phyloP scores from a whole-genome alignment of 2,329 filamentous ascomycete species.

The Botrytis sinoallii region DNA sequence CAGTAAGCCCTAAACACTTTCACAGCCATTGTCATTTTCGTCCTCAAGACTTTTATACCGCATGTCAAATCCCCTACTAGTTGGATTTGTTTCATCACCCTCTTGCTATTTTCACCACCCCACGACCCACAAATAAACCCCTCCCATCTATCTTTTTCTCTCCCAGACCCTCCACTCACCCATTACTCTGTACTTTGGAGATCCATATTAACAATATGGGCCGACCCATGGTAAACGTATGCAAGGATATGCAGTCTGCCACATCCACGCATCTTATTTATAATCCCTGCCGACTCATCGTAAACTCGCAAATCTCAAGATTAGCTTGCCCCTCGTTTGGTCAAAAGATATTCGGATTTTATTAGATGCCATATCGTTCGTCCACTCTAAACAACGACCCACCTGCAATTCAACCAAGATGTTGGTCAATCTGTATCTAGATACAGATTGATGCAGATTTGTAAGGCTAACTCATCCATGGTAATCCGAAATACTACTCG shows the following conservation, averaged over 20 bases:
- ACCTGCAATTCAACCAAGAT: constrained; percentile 11
- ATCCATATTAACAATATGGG: neutral
- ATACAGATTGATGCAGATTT: neutral
- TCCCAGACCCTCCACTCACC: neutral
- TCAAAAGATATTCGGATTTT: neutral
- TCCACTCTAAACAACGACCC: constrained; percentile 7
- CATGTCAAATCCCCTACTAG: neutral
- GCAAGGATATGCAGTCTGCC: constrained; percentile 9
- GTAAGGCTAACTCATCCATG: neutral
- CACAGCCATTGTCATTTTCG: neutral
- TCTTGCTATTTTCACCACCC: neutral
- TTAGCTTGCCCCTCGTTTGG: constrained; percentile 15
- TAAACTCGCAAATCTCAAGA: constrained; percentile 20
- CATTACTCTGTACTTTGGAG: neutral
- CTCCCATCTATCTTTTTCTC: neutral
- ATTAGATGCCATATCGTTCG: constrained; percentile 8
- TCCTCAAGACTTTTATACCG: neutral
- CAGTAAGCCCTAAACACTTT: neutral
- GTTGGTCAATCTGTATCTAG: neutral
- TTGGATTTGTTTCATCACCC: neutral
- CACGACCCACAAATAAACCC: constrained; percentile 13
- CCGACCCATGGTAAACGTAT: constrained; percentile 11
- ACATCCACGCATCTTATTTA: constrained; percentile 15
- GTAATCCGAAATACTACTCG: neutral
- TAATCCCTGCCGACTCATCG: constrained; percentile 11